These are phyloP conservation scores for Pyricularia grisea DNA, from an alignment of 2,329 filamentous ascomycete genomes.

Conservation along the genomic window DNA sequence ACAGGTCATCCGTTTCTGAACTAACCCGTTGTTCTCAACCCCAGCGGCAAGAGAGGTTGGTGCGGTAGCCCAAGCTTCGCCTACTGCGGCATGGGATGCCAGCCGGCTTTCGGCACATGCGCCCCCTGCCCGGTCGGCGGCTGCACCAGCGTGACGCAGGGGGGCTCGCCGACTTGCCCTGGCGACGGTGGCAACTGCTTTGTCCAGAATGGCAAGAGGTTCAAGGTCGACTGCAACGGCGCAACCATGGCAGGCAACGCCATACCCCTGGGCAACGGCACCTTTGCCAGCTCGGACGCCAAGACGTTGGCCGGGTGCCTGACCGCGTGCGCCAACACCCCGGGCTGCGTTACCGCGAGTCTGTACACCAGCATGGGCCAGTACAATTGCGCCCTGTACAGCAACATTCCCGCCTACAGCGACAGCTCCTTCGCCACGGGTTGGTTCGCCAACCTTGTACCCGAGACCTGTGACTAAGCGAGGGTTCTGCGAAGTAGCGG, in stretches of 20 bases:
- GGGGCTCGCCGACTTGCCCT: conserved; percentile 13
- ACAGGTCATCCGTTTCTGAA: neutral
- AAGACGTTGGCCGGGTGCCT: neutral
- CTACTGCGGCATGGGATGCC: conserved; percentile 11
- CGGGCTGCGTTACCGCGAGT: neutral
- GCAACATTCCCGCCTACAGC: neutral
- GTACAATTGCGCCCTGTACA: neutral
- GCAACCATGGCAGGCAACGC: neutral
- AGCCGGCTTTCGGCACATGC: conserved; percentile 8
- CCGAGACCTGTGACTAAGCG: neutral
- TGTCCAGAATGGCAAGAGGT: neutral
- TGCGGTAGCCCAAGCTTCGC: conserved; percentile 8
- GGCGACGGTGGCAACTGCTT: neutral
- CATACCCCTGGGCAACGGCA: neutral
- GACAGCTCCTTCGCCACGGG: neutral
- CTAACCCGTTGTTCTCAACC: neutral
- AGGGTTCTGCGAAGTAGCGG: no score
- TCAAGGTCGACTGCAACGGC: conserved; percentile 1
- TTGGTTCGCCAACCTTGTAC: neutral
- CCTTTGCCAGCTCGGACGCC: neutral
- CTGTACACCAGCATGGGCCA: neutral
- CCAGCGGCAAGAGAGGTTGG: conserved; percentile 6
- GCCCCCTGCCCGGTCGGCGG: neutral
- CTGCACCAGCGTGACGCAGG: neutral
- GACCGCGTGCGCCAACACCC: neutral